Conservation (phyloP, 352 stramenopile species). For the Globisporangium solare region DNA sequence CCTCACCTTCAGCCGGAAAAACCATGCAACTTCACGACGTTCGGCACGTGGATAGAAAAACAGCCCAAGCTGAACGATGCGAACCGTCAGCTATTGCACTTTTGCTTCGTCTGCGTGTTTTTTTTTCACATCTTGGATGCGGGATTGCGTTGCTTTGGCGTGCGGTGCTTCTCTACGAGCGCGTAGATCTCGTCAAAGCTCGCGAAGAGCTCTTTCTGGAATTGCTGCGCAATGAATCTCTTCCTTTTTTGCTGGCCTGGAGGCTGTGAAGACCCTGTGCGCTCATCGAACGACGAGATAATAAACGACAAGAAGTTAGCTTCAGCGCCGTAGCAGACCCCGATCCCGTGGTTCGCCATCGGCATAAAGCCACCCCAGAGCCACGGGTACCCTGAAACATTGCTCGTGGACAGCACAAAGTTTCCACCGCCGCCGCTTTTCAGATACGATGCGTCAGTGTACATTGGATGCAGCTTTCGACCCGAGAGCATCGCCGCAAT, state of each 20-base stretch:
- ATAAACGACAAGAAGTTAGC: constrained; percentile 89
- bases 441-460: constrained; percentile 77
- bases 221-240: constrained; percentile 33
- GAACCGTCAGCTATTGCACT: too few species aligned
- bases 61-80: too few species aligned
- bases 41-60: too few species aligned
- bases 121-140: constrained; percentile 11
- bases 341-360: constrained; percentile 88
- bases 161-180: constrained; percentile 17
- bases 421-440: constrained; percentile 80
- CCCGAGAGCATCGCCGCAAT: constrained; percentile 77
- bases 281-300: constrained; percentile 81
- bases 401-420: constrained; percentile 94
- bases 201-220: constrained; percentile 43
- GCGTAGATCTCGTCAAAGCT: constrained; percentile 59
- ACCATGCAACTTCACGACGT: too few species aligned
- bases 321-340: constrained; percentile 92
- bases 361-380: constrained; percentile 93
- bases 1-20: too few species aligned
- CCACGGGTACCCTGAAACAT: constrained; percentile 94
- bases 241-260: constrained; percentile 5
- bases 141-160: neutral
- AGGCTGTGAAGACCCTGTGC: constrained; percentile 7
- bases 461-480: constrained; percentile 65
- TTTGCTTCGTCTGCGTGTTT: too few species aligned